Base-by-base conservation (phyloP, 2,329 filamentous ascomycete genomes). In the Mariannaea sp. region DNA sequence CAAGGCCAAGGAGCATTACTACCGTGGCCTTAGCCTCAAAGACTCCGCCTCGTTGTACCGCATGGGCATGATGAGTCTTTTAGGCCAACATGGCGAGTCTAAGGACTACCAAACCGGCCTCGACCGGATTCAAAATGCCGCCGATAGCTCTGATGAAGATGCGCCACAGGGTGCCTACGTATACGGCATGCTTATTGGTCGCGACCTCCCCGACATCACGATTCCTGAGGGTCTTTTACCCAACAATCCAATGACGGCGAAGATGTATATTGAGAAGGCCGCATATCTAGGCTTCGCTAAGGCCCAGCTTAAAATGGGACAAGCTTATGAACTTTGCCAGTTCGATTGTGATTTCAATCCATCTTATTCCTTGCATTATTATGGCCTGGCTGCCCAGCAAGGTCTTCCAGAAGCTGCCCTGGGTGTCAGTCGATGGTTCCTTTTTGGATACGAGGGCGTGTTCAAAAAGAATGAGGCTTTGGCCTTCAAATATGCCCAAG, bases 371-470 rank as follows among this genome's bases (percentile, higher is more conserved):
- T 75, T 99, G 48, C 94, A 99, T 70, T 99, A 99, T 76, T 97
- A 97, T 68, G 90, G 91, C 30, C 80, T 99, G 26, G 93, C 94
- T 17, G 89, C 94, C 10, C 87, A 89, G 60, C 94, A 97, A 74
- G 93, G 92, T 14, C 92, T 97, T 65, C 80, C 92, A 0, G 94
- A 99, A 70, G 94, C 93, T 0, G 92, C 96, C 55, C 89, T 99
- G 74, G 92, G 93, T 22, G 92, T 99, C 56, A 97, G 93, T 73
- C 94, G 96, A 73, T 99, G 94, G 94, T 99, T 97, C 69, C 80
- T 99, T 22, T 97, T 96, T 67, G 94, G 94, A 3, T 92, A 94
- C 60, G 93, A 97, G 62, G 88, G 88, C 17, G 81, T 95, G 6
- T 97, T 99, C 68, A 84, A 90, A 55, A 97, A 97, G 80, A 97